Evolutionary conservation across 306 rosid genomes (phyloP).

Genomic region (Crataegus laevigata): DNA sequence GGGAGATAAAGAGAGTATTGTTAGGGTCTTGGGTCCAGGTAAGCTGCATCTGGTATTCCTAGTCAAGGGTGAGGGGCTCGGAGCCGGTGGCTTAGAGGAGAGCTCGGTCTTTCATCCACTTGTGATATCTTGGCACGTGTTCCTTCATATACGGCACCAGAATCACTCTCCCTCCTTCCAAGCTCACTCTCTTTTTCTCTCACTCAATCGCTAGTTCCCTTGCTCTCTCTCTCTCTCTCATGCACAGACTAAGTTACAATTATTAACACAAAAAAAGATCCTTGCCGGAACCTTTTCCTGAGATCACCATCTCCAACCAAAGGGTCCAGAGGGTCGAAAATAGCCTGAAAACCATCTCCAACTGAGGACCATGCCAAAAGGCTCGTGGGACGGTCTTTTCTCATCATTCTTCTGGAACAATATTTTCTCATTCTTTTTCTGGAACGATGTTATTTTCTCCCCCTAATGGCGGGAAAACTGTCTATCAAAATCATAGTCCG

Average conservation of each 20-base stretch:
- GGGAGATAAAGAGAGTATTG: conserved; percentile 39
- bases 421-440: too few relatives aligned
- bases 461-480: too few relatives aligned
- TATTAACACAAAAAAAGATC: too few relatives aligned
- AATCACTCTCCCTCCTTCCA: conserved; percentile 64
- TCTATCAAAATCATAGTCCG: too few relatives aligned
- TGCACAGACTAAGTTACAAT: not conserved
- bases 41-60: conserved; percentile 81
- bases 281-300: too few relatives aligned
- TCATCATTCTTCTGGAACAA: too few relatives aligned
- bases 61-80: conserved; percentile 74
- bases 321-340: too few relatives aligned
- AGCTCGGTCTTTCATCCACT: conserved; percentile 78
- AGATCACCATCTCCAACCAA: fast-evolving
- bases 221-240: not conserved
- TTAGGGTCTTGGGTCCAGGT: conserved; percentile 76
- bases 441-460: too few relatives aligned
- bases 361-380: too few relatives aligned
- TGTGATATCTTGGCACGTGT: conserved; percentile 75
- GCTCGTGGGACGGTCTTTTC: too few relatives aligned
- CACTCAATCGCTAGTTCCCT: conserved; percentile 1
- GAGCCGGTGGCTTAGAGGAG: conserved; percentile 85
- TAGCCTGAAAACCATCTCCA: fast-evolving
- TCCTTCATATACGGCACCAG: conserved; percentile 76
- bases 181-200: conserved; percentile 40